These are phyloP conservation scores for Bruguiera hainesii DNA, from an alignment of 441 rosid species.

Conservation along the genomic window DNA sequence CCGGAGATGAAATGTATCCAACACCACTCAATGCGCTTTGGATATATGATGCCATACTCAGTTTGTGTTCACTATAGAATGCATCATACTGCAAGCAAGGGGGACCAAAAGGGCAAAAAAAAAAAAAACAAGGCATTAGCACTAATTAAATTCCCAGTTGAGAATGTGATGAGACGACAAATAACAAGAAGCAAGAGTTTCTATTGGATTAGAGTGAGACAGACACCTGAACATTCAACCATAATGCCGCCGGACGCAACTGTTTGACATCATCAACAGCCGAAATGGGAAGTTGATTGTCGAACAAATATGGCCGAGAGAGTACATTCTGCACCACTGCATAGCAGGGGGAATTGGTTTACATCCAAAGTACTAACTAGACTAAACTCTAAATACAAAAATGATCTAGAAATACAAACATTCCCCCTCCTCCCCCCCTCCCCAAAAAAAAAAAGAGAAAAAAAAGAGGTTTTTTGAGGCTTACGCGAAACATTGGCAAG, in stretches of 20 bases:
- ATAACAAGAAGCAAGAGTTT: neutral
- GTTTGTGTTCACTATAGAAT: conserved; percentile 60
- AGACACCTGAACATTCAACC: conserved; percentile 79
- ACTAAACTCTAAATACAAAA: no score
- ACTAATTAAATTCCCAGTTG: neutral
- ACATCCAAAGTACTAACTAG: no score
- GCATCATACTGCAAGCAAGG: conserved; percentile 47
- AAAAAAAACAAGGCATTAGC: neutral
- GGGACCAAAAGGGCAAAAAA: neutral
- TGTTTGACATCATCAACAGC: conserved; percentile 42
- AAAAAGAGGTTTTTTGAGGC: conserved; percentile 9
- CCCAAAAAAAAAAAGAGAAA: no score
- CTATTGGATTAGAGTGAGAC: neutral
- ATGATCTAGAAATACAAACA: no score
- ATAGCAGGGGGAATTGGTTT: neutral
- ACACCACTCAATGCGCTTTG: conserved; percentile 26
- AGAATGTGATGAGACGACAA: neutral
- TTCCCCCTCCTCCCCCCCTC: no score
- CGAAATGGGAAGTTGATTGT: conserved; percentile 35
- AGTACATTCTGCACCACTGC: conserved; percentile 60
- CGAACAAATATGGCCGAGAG: conserved; percentile 56
- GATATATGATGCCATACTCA: conserved; percentile 38
- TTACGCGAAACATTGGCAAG: conserved; percentile 46
- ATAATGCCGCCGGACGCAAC: conserved; percentile 36
- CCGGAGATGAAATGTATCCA: conserved; percentile 64